Base-by-base conservation (phyloP, 352 stramenopile genomes). In the Phytophthora citricola region DNA sequence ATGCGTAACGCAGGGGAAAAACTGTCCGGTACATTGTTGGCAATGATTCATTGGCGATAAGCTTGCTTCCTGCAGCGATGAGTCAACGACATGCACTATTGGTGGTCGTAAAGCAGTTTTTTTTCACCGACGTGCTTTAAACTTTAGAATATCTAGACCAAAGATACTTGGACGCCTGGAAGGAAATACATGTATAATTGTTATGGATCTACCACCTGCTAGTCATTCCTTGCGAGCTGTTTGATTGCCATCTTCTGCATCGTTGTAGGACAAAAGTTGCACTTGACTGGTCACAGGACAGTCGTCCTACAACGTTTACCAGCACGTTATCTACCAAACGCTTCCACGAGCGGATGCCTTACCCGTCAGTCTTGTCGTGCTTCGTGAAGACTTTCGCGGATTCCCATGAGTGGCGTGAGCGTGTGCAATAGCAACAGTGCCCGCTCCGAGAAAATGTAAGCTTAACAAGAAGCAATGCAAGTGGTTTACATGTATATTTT, bases 401-500 rank as follows among this genome's bases (percentile, higher is more conserved):
- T 44, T 45, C 53, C 29, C 27, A 8, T 49, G 26, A 40, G 26
- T 57, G 56, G 34, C 44, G 32, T 20, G 54, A 54, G 32, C 11
- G 34, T 57, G 34, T 36, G 32, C 56, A 57, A 58, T 11, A 48
- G 15, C 14, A 26, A 54, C 55, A 56, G 11, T 45, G 48, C 22
- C 31, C 32, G n/a, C 17, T 41, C 24, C 24, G 24, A 26, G 24
- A 26, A 26, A 26, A 26, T 26, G 11, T 1, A 36, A 20, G 17
- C 17, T 20, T 20, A 20, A 14, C 8, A 36, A 36, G 0, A 36
- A 14, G 46, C 26, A 22, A 15, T n/a, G 12, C 27, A n/a, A 36
- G 31, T 36, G 17, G 17, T 20, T 20, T 20, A 20, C 17, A 20
- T 20, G 7, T 36, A 9, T 12, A 36, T 14, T 36, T 20, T 36